These are phyloP conservation scores for Heliosperma pusillum DNA, from an alignment of 148 eudicot genomes.

Conservation along the genomic window DNA sequence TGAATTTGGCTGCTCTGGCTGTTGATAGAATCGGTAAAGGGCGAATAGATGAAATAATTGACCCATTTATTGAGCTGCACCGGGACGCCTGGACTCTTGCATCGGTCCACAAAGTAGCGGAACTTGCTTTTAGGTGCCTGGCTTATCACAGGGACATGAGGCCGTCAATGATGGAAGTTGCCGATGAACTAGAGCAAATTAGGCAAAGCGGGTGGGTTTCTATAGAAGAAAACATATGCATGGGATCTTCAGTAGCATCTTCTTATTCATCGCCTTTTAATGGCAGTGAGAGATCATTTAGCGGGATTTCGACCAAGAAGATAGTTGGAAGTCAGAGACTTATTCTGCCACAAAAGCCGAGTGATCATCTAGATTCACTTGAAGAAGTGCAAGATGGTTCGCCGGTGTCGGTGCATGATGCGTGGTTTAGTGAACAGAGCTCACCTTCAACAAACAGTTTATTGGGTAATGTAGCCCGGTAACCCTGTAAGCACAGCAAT, in stretches of 20 bases:
- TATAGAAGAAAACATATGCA: conserved; percentile 46
- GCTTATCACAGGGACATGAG: conserved; percentile 84
- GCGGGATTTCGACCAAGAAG: conserved; percentile 29
- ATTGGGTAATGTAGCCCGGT: conserved; percentile 50
- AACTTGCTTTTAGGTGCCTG: conserved; percentile 77
- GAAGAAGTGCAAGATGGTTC: conserved; percentile 63
- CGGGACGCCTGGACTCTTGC: conserved; percentile 83
- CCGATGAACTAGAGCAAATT: conserved; percentile 66
- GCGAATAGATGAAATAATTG: conserved; percentile 66
- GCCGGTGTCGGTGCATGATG: conserved; percentile 84
- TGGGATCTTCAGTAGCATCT: conserved; percentile 59
- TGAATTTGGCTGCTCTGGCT: conserved; percentile 80
- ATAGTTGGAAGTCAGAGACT: conserved; percentile 52
- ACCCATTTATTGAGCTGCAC: conserved; percentile 60
- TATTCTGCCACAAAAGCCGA: conserved; percentile 38
- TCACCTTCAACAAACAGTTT: conserved; percentile 88
- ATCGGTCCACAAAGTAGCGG: conserved; percentile 71
- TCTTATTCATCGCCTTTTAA: conserved; percentile 60
- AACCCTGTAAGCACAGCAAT: conserved; percentile 30
- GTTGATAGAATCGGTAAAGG: conserved; percentile 78
- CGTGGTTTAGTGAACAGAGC: conserved; percentile 84
- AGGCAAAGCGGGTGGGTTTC: conserved; percentile 55
- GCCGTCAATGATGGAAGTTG: conserved; percentile 82
- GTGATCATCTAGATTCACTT: conserved; percentile 35
- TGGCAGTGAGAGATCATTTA: conserved; percentile 57